These are phyloP conservation scores for Didymella glomerata DNA, from an alignment of 2,329 filamentous ascomycete genomes.

Conservation along the genomic window DNA sequence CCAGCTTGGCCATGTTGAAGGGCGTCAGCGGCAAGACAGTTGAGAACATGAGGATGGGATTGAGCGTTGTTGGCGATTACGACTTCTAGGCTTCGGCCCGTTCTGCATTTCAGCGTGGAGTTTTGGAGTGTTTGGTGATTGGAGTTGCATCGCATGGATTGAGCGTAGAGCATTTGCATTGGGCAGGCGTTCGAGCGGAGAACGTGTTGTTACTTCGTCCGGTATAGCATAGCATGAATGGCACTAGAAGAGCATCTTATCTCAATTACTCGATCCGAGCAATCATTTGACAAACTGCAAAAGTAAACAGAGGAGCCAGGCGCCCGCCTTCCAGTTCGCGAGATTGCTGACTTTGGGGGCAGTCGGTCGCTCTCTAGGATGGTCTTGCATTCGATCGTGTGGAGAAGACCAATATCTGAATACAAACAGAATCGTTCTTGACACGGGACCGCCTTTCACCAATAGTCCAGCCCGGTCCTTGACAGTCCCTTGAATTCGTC, in stretches of 20 bases:
- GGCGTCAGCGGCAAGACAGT: constrained; percentile 61
- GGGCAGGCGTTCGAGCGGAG: constrained; percentile 11
- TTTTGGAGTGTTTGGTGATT: constrained; percentile 18
- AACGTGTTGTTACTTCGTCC: not conserved
- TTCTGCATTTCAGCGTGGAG: constrained; percentile 33
- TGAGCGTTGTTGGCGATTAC: constrained; percentile 34
- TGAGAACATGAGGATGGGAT: constrained; percentile 59
- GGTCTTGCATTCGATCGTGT: too few species aligned
- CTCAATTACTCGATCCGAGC: too few species aligned
- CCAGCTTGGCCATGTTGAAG: constrained; percentile 56
- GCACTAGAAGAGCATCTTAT: not conserved
- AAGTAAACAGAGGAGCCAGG: too few species aligned
- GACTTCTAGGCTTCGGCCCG: constrained; percentile 34
- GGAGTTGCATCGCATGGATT: not conserved
- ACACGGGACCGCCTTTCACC: too few species aligned
- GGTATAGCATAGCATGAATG: not conserved
- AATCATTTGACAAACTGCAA: too few species aligned
- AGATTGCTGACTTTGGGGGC: too few species aligned
- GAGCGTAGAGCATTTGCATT: constrained; percentile 16
- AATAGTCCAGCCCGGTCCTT: too few species aligned
- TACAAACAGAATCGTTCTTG: too few species aligned
- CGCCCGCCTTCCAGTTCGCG: too few species aligned
- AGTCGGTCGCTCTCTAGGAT: too few species aligned
- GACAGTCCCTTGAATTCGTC: too few species aligned
- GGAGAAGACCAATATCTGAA: too few species aligned